phyloP scores from a whole-genome alignment of 371 early-diverging fungal genomes.

The Mortierella sp. region DNA sequence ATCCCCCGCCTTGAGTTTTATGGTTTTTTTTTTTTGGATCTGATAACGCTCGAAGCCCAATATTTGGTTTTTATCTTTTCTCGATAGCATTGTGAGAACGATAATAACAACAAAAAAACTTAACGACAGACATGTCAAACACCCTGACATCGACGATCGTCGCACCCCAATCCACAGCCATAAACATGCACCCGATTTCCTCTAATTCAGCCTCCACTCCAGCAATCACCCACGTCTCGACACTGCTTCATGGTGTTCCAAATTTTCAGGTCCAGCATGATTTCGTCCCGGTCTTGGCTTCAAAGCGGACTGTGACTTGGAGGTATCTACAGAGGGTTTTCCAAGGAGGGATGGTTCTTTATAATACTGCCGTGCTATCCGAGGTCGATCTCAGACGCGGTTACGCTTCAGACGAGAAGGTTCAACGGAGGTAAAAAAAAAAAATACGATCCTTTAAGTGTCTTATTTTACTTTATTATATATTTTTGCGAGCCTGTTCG shows the following conservation, averaged over 20 bases:
- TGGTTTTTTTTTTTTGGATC: no score
- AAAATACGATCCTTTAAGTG: background rate
- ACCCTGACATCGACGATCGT: background rate
- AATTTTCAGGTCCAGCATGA: slow-evolving; percentile 22
- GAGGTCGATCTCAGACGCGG: slow-evolving; percentile 30
- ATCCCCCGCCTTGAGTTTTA: no score
- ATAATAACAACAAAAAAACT: background rate
- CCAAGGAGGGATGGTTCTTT: slow-evolving; percentile 47
- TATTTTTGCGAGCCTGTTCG: no score
- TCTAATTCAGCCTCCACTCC: no score
- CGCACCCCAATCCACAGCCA: background rate
- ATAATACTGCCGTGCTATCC: slow-evolving; percentile 41
- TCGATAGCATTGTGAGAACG: no score
- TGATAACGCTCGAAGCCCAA: no score
- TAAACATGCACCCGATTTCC: no score
- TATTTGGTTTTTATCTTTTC: no score
- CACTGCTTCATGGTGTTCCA: background rate
- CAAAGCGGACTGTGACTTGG: slow-evolving; percentile 43
- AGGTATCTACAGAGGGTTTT: slow-evolving; percentile 37
- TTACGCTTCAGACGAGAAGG: slow-evolving; percentile 35
- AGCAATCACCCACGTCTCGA: background rate
- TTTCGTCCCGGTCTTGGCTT: slow-evolving; percentile 16
- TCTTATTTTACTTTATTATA: background rate
- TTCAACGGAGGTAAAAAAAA: slow-evolving; percentile 35
- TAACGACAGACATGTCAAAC: background rate